Base-by-base conservation (phyloP, 1,284 basidiomycete species). In the Microbotryum silenes-acaulis region DNA sequence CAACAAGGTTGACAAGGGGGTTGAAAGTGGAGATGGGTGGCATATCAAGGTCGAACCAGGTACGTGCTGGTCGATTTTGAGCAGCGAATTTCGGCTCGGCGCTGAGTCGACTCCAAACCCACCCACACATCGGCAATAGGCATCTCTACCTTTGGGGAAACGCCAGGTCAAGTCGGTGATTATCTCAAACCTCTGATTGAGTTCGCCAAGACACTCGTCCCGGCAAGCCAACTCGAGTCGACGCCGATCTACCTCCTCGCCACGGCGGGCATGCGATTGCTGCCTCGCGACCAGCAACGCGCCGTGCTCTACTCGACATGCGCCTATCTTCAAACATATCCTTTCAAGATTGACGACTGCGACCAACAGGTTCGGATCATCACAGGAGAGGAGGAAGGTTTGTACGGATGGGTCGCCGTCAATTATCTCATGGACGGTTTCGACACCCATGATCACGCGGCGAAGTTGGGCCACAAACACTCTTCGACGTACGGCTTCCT, bases 341-440 rank as follows among this genome's bases (percentile, higher is more conserved):
- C 83, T 65, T 92, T 91, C 74, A 82, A 81, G 57, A 81, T 91
- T 66, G 85, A 89, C 55, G 76, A 74, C 4, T 97, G 94, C 75
- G 86, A 88, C 18, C 84, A 89, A 57, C 92, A 88, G 70, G 85
- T 98, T 3, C 85, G 89, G 61, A 91, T 98, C 70, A 98, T 98
- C 72, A 89, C 90, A 1, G 96, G 96, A 56, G 93, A 98, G 76
- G 94, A 98, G 75, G 96, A 99, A 74, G 96, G 96, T 0, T 78
- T 97, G 53, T 96, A 94, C 75, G 96, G 96, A 2, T 99, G 96
- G 96, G 91, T 99, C 59, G 91, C 93, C 0, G 91, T 97, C 73
- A 99, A 98, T 76, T 98, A 99, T 75, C 85, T 98, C 51, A 96
- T 97, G 91, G 90, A 98, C 73, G 94, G 93, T 2, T 99, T 99